phyloP scores from a whole-genome alignment of 2,329 filamentous ascomycete species.

The Penicillium occitanis region DNA sequence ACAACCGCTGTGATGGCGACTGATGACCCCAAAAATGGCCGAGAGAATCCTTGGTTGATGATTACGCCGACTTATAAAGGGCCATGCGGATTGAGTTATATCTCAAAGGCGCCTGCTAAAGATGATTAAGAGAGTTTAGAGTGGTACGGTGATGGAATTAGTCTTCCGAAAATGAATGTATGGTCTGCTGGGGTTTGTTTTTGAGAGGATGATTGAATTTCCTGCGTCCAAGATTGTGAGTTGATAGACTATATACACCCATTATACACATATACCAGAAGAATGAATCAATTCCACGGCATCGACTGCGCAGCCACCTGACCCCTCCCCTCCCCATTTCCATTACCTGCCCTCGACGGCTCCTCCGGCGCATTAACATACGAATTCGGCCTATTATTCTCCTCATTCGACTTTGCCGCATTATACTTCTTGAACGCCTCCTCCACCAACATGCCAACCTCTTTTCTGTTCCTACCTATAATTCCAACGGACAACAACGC shows the following conservation, averaged over 20 bases:
- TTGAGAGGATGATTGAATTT: not conserved
- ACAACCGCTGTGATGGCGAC: conserved; percentile 7
- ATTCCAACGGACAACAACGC: conserved; percentile 19
- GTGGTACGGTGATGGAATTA: conserved; percentile 4
- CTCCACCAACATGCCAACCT: conserved; percentile 21
- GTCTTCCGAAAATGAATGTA: not conserved
- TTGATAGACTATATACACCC: not conserved
- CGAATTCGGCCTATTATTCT: conserved; percentile 19
- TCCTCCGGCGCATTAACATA: conserved; percentile 20
- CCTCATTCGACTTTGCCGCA: conserved; percentile 21
- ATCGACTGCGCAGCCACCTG: not conserved
- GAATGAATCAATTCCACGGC: not conserved
- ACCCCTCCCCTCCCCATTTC: not conserved
- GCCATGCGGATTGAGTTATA: not conserved
- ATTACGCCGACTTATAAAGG: not conserved
- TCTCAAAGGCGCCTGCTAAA: not conserved
- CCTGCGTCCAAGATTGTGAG: not conserved
- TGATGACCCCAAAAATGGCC: not conserved
- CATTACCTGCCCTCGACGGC: conserved; percentile 11
- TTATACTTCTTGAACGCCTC: conserved; percentile 23
- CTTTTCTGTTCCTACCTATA: conserved; percentile 20
- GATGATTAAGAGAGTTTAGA: not conserved
- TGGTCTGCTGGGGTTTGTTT: not conserved
- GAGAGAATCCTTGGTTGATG: not conserved
- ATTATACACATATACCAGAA: too few species aligned